These are phyloP conservation scores for Schizophyllum commune DNA, from an alignment of 1,284 basidiomycete species.

Conservation along the genomic window DNA sequence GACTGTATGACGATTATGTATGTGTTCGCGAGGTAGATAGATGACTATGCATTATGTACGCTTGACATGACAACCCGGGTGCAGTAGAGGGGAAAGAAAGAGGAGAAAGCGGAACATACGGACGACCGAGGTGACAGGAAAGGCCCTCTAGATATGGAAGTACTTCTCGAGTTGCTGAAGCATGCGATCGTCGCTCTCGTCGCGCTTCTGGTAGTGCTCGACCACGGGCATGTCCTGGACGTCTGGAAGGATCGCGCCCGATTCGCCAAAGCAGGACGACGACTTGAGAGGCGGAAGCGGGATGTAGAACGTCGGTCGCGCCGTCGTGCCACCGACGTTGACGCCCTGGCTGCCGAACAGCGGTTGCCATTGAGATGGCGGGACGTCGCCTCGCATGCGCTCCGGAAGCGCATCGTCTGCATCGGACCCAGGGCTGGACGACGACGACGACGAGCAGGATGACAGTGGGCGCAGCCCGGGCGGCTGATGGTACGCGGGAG, in stretches of 20 bases:
- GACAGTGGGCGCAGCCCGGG: background rate
- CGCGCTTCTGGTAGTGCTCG: background rate
- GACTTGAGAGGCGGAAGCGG: background rate
- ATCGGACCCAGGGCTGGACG: background rate
- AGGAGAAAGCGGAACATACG: background rate
- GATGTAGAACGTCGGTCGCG: background rate
- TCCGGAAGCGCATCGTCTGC: background rate
- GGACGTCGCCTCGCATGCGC: background rate
- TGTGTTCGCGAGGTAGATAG: too few relatives aligned
- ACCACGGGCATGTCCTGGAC: background rate
- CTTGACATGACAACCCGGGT: too few relatives aligned
- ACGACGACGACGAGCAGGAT: background rate
- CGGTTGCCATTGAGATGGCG: background rate
- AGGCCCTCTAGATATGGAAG: background rate
- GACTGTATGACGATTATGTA: background rate
- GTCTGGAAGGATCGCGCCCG: background rate
- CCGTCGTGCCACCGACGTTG: background rate
- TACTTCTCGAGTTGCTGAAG: background rate
- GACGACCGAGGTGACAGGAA: background rate
- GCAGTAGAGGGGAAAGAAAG: too few relatives aligned
- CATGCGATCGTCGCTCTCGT: background rate
- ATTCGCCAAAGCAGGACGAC: background rate
- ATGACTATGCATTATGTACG: too few relatives aligned
- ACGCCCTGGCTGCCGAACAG: background rate
- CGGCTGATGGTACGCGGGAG: background rate